Conservation (phyloP, 352 stramenopile species). For the Phytophthora quininea region DNA sequence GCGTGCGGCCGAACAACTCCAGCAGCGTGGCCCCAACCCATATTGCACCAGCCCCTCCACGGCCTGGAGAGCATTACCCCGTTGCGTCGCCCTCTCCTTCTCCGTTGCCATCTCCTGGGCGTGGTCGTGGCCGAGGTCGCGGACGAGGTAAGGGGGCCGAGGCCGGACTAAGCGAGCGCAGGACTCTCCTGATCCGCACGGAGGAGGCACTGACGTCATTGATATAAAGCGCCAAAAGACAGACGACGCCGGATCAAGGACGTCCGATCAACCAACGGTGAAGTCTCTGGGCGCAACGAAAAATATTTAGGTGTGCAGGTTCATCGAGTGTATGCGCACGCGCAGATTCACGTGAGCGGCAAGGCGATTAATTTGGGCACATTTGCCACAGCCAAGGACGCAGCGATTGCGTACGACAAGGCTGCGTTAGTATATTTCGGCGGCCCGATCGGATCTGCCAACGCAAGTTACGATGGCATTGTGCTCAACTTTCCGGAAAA, state of each 20-base stretch:
- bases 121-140: slow-evolving; percentile 40
- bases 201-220: slow-evolving; percentile 1
- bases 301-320: slow-evolving; percentile 80
- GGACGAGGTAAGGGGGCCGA: slow-evolving; percentile 53
- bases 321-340: slow-evolving; percentile 74
- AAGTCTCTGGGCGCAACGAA: slow-evolving; percentile 32
- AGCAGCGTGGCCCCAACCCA: slow-evolving; percentile 2
- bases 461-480: slow-evolving; percentile 52
- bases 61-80: slow-evolving; percentile 6
- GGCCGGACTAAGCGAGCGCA: slow-evolving; percentile 65
- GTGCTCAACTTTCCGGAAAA: slow-evolving; percentile 81
- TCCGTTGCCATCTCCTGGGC: slow-evolving; percentile 29
- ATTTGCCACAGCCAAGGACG: slow-evolving; percentile 71
- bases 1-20: slow-evolving; percentile 22
- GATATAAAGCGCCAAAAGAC: slow-evolving; percentile 47
- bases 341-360: slow-evolving; percentile 80
- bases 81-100: slow-evolving; percentile 14
- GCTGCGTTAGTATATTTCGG: slow-evolving; percentile 80
- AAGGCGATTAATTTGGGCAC: slow-evolving; percentile 80
- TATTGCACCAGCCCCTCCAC: slow-evolving; percentile 4
- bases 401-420: slow-evolving; percentile 83
- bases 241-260: slow-evolving; percentile 15
- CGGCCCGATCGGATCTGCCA: slow-evolving; percentile 43
- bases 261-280: slow-evolving; percentile 27
- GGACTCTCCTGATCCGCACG: slow-evolving; percentile 35